Base-by-base conservation (phyloP, 306 rosid genomes). In the Medicago lupulina region DNA sequence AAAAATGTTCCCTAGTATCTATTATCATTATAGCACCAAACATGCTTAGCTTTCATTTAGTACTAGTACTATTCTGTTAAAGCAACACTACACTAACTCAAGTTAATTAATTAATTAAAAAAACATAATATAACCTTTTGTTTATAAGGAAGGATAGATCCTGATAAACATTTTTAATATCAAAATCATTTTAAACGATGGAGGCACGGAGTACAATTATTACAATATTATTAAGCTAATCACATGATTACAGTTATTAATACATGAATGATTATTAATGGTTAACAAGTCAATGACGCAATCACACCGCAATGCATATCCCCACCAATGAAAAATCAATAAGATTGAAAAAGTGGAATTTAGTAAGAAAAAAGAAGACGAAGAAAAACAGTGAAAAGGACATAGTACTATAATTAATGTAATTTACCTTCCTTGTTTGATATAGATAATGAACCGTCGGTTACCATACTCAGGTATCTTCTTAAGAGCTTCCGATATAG, bases 381-480 rank as follows among this genome's bases (percentile, higher is more conserved):
- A 49, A 51, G 7, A n/a, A 18, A 16, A 0, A n/a, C 18, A 16
- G 57, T 51, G 57, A 50, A 50, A 50, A n/a, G 57, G 21, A 50
- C 57, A n/a, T 0, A 14, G 51, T 46, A 51, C 0, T 50, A 1
- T 2, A 18, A 53, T 18, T 16, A 18, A 8, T 60, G 36, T 43
- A 51, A 67, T 69, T 80, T 88, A 95, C 99, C 96, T 96, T 92
- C 99, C 99, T 80, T 93, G 93, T 83, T n/a, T 92, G 65, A 96
- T 79, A 86, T 92, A 87, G 61, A 96, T 88, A 50, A 92, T 63
- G 34, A 84, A 76, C n/a, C 98, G 89, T 3, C 81, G 89, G n/a
- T 1, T 19, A 49, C 93, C 66, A 18, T 80, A 59, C 47, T 90
- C 88, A 0, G 99, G 98, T 5, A 84, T 93, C 47, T 80, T 84